Evolutionary conservation across 2,329 filamentous ascomycete species (phyloP).

Genomic region (Cladosporium sp.): DNA sequence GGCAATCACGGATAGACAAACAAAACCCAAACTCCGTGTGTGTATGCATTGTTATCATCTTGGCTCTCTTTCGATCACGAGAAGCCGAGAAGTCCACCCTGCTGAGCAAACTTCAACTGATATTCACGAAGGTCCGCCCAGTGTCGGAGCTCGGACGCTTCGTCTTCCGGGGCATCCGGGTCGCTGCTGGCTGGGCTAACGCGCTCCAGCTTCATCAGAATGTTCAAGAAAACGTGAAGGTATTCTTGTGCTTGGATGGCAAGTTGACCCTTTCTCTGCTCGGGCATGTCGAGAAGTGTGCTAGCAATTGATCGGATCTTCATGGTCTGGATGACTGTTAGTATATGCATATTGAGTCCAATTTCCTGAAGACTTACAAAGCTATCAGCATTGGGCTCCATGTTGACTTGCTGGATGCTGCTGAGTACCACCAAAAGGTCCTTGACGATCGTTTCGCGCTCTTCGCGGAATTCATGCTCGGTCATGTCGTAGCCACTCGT

Average conservation of each 20-base stretch:
- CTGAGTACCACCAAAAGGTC: constrained; percentile 71
- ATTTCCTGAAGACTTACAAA: constrained; percentile 48
- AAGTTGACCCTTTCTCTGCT: constrained; percentile 49
- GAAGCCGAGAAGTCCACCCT: constrained; percentile 51
- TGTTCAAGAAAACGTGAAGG: constrained; percentile 67
- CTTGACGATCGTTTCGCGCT: constrained; percentile 77
- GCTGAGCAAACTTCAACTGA: constrained; percentile 67
- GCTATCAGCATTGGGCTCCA: constrained; percentile 67
- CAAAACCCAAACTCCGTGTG: neutral
- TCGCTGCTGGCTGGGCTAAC: constrained; percentile 45
- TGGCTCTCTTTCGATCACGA: constrained; percentile 16
- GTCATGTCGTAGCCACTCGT: constrained; percentile 43
- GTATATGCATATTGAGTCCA: constrained; percentile 6
- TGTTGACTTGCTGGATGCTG: constrained; percentile 76
- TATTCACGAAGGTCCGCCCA: constrained; percentile 80
- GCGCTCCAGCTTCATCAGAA: constrained; percentile 70
- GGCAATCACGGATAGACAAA: neutral
- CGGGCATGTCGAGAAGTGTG: constrained; percentile 65
- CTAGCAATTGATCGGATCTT: constrained; percentile 83
- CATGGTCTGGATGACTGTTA: constrained; percentile 53
- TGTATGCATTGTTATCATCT: neutral
- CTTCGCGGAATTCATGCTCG: constrained; percentile 63
- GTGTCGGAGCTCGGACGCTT: constrained; percentile 69
- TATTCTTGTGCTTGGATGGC: constrained; percentile 64
- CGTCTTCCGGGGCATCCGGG: constrained; percentile 46